A percentile compares a stretch with the other conserved stretches of the same genome.
phyloP scores from a whole-genome alignment of 2,329 filamentous ascomycete species.

The Camillea tinctor region DNA sequence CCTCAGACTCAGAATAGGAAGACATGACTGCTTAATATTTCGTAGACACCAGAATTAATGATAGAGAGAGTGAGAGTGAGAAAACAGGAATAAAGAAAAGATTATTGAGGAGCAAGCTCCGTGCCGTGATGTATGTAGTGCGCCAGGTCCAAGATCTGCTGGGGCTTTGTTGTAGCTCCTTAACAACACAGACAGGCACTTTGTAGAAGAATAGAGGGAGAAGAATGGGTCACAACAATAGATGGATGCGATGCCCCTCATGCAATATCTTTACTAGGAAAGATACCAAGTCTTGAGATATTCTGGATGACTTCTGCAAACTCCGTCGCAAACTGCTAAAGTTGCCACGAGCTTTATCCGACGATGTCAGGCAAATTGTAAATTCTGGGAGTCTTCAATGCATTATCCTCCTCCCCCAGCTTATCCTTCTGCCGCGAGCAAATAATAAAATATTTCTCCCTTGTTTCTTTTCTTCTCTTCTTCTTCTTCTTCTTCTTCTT shows the following conservation, averaged over 20 bases:
- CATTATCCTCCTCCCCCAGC: neutral
- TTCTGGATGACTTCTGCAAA: constrained; percentile 22
- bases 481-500: no score
- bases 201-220: neutral
- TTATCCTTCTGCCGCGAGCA: neutral
- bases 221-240: constrained; percentile 22
- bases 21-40: constrained; percentile 37
- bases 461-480: neutral
- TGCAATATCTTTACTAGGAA: constrained; percentile 27
- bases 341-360: constrained; percentile 19
- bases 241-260: constrained; percentile 20
- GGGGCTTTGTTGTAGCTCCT: neutral
- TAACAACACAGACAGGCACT: neutral
- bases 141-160: neutral
- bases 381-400: constrained; percentile 16
- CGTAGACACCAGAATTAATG: neutral
- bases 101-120: no score
- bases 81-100: neutral
- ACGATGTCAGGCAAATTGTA: constrained; percentile 20
- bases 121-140: neutral
- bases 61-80: neutral
- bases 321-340: constrained; percentile 21
- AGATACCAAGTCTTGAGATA: constrained; percentile 26
- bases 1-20: constrained; percentile 61
- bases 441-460: neutral